phyloP scores from a whole-genome alignment of 164 flowering plant species.

The Warburgia ugandensis region DNA sequence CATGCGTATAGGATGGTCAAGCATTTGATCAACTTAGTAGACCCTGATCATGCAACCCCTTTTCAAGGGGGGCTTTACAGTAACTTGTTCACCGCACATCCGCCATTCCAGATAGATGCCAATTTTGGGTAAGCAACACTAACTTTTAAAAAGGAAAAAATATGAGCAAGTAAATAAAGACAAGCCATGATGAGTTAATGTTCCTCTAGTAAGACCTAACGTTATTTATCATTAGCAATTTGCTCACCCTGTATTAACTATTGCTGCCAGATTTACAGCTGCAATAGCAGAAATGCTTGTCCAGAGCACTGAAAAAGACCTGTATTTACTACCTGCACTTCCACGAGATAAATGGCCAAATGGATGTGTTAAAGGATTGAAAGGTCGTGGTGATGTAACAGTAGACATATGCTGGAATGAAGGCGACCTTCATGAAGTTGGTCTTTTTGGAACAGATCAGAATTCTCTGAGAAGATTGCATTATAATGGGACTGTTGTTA shows the following conservation, averaged over 20 bases:
- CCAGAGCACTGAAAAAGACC: constrained; percentile 69
- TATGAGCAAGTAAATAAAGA: too few species aligned
- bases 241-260: too few species aligned
- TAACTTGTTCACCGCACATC: constrained; percentile 83
- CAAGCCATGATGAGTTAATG: too few species aligned
- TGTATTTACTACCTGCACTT: constrained; percentile 73
- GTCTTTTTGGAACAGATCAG: constrained; percentile 40
- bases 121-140: constrained; percentile 82
- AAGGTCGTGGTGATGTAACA: constrained; percentile 70
- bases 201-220: too few species aligned
- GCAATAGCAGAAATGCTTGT: constrained; percentile 88
- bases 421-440: constrained; percentile 70
- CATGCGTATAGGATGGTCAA: constrained; percentile 75
- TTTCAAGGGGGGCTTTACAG: constrained; percentile 80
- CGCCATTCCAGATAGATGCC: constrained; percentile 79
- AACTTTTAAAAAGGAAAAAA: too few species aligned
- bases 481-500: constrained; percentile 39
- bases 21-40: constrained; percentile 61
- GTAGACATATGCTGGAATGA: constrained; percentile 68
- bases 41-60: constrained; percentile 45
- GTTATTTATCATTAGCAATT: too few species aligned
- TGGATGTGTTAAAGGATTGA: constrained; percentile 73
- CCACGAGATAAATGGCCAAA: constrained; percentile 67
- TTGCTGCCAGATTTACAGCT: constrained; percentile 64
- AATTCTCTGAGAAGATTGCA: constrained; percentile 29